Percentiles rank a stretch among this genome's conserved stretches.
Evolutionary conservation across 306 rosid genomes (phyloP).

Genomic region (Begonia peltatifolia): DNA sequence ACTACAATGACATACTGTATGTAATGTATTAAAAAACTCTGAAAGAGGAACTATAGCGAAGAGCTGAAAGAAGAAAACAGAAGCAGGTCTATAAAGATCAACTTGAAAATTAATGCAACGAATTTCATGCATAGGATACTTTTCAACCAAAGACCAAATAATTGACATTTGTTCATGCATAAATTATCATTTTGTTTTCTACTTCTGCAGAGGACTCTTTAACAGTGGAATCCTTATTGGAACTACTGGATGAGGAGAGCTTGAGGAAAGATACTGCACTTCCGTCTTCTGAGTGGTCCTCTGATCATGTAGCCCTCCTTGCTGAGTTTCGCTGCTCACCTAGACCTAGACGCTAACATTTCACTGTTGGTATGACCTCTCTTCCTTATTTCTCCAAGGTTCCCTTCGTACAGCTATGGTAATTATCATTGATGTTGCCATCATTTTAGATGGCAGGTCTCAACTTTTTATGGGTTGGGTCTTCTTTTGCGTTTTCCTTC

Average conservation of each 20-base stretch:
- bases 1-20: too few relatives aligned
- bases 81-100: too few relatives aligned
- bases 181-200: not conserved
- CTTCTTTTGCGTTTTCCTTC: too few relatives aligned
- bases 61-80: too few relatives aligned
- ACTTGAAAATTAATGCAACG: not conserved
- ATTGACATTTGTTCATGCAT: too few relatives aligned
- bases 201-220: conserved; percentile 71
- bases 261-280: conserved; percentile 96
- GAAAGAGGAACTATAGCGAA: too few relatives aligned
- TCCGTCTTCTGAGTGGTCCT: conserved; percentile 99
- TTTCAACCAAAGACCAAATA: not conserved
- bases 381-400: too few relatives aligned
- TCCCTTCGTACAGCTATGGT: too few relatives aligned
- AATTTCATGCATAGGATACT: not conserved
- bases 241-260: conserved; percentile 87
- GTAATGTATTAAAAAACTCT: too few relatives aligned
- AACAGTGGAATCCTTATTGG: conserved; percentile 81
- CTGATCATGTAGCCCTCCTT: conserved; percentile 93
- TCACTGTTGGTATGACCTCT: conserved; percentile 1
- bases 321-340: conserved; percentile 83
- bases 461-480: too few relatives aligned
- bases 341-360: conserved; percentile 68
- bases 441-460: too few relatives aligned
- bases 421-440: too few relatives aligned